Evolutionary conservation across 2,329 filamentous ascomycete species (phyloP), one percentile per base, ranked within the genome.

Genomic region (Septoria petroselini): DNA sequence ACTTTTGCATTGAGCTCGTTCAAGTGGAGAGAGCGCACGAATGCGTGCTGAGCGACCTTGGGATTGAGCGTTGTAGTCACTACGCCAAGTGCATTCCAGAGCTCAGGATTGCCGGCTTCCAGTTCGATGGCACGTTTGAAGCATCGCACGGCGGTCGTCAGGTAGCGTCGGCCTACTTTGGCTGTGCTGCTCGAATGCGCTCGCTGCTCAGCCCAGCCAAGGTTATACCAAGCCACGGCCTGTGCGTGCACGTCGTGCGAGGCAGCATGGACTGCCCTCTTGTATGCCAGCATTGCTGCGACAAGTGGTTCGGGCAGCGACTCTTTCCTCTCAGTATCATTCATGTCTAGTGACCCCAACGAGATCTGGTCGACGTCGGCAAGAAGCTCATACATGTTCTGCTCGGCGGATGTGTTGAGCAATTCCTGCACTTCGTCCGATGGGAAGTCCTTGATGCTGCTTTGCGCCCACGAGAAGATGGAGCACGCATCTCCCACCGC

Each of bases 51-150:
- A 0, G 93, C 84, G 1, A 98, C 88, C 49, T 85, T 83, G 0
- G 91, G 86, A 63, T 88, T 96, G 58, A 96, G 78, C 38, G 82
- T 82, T 55, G 88, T 91, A 2, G 93, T 96, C 19, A 88, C 89
- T 3, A 97, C 88, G 41, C 91, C 93, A 2, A 98, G 77, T 0
- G 93, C 85, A 65, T 97, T 97, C 93, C 93, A 98, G 68, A 97
- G 97, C 59, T 97, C 91, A 0, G 88, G 76, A 65, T 97, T 98
- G 43, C 90, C 88, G 5, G 91, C 87, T 69, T 98, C 94, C 1
- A 96, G 77, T 70, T 97, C 93, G 58, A 98, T 98, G 1, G 93
- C 88, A 37, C 88, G 80, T 72, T 98, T 98, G 78, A 98, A 97
- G 62, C 88, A 93, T 47, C 84, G 80, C 56, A 97, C 85, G 1